Conservation (phyloP, 768 basidiomycete species). For the Phylloporus sp. region DNA sequence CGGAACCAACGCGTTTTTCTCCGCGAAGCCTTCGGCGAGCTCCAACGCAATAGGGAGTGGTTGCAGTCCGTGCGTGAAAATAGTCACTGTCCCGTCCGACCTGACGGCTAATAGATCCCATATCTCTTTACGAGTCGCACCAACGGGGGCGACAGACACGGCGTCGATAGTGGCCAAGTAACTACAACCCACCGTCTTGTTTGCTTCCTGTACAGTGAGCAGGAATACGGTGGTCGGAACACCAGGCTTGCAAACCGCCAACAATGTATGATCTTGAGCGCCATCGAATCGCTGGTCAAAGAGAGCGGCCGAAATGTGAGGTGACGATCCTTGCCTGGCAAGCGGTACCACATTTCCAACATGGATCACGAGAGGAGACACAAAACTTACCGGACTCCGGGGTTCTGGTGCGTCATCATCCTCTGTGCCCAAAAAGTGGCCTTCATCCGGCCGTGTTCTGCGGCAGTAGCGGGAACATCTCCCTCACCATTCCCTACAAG, state of each 20-base stretch:
- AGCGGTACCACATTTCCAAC: conserved; percentile 3
- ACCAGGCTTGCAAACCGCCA: conserved; percentile 54
- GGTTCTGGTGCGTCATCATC: conserved; percentile 47
- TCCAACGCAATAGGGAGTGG: conserved; percentile 38
- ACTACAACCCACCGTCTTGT: conserved; percentile 40
- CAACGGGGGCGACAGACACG: conserved; percentile 52
- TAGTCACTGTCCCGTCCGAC: conserved; percentile 46
- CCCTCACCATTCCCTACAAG: conserved; percentile 48
- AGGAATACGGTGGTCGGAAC: conserved; percentile 45
- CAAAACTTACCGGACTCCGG: conserved; percentile 47
- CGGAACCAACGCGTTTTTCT: conserved; percentile 3
- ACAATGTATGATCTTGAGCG: conserved; percentile 44
- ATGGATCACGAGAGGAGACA: neutral
- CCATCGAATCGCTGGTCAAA: conserved; percentile 69
- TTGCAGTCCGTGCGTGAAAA: conserved; percentile 62
- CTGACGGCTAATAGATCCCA: conserved; percentile 69
- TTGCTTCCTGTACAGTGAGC: conserved; percentile 38
- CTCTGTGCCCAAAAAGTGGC: conserved; percentile 72
- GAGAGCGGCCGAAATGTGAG: conserved; percentile 47
- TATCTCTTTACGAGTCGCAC: conserved; percentile 58
- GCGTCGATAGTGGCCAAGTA: conserved; percentile 41
- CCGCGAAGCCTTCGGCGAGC: conserved; percentile 9
- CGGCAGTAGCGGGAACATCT: conserved; percentile 38
- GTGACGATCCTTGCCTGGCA: conserved; percentile 13
- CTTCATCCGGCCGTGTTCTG: conserved; percentile 64